Evolutionary conservation across 495 filamentous ascomycete species (phyloP).

Genomic region (Podospora tetraspora): DNA sequence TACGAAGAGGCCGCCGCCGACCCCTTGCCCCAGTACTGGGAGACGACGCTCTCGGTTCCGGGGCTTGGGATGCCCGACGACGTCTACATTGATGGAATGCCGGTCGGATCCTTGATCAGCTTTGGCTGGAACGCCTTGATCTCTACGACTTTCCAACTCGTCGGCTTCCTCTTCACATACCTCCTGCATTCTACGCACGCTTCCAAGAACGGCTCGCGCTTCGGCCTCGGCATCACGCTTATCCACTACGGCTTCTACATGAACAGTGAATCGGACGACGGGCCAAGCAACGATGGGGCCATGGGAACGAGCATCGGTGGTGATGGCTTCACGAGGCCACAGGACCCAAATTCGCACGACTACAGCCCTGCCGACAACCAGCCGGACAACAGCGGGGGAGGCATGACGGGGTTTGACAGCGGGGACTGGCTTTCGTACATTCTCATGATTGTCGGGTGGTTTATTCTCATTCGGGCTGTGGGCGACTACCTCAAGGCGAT

Average conservation of each 20-base stretch:
- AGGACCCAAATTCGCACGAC: conserved; percentile 84
- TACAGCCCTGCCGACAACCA: conserved; percentile 69
- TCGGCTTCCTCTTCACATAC: conserved; percentile 96
- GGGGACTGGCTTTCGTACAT: conserved; percentile 89
- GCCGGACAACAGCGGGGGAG: conserved; percentile 28
- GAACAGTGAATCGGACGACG: conserved; percentile 45
- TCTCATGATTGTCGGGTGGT: conserved; percentile 98
- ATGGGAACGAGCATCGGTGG: conserved; percentile 45
- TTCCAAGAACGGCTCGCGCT: conserved; percentile 92
- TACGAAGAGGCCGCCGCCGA: conserved; percentile 99
- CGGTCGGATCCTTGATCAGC: conserved; percentile 90
- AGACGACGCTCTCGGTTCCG: conserved; percentile 93
- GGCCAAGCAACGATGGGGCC: conserved; percentile 32
- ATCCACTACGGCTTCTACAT: conserved; percentile 95
- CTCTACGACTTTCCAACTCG: conserved; percentile 93
- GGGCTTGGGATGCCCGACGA: conserved; percentile 77
- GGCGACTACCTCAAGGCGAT: conserved; percentile 82
- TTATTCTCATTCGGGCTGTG: conserved; percentile 84
- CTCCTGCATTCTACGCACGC: conserved; percentile 96
- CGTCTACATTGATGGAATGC: conserved; percentile 92
- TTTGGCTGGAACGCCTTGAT: conserved; percentile 99
- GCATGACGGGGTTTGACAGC: conserved; percentile 51
- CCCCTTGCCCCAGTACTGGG: conserved; percentile 96
- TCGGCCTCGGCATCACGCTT: conserved; percentile 91
- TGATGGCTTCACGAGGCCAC: conserved; percentile 56